Evolutionary conservation across 2,329 filamentous ascomycete species (phyloP).

Genomic region (Botrytis aclada): DNA sequence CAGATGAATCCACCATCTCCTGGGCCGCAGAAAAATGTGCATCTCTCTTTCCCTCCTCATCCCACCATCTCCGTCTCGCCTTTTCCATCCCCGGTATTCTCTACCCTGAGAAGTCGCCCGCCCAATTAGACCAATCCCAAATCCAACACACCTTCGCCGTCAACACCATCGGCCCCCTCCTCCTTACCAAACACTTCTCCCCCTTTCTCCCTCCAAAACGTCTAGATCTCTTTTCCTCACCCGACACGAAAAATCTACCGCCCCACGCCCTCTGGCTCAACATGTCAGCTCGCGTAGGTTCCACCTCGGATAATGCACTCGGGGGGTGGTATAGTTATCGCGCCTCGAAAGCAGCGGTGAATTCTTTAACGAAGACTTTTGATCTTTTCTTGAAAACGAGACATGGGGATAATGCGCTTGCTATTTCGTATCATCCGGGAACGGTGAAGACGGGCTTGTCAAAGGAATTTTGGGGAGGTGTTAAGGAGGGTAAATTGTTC

Average conservation of each 20-base stretch:
- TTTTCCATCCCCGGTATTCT: slow-evolving; percentile 71
- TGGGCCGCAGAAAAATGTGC: slow-evolving; percentile 52
- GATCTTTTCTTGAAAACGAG: slow-evolving; percentile 62
- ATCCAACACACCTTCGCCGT: slow-evolving; percentile 69
- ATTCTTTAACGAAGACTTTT: slow-evolving; percentile 66
- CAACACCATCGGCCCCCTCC: slow-evolving; percentile 70
- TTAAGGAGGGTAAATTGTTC: slow-evolving; percentile 61
- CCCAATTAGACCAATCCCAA: slow-evolving; percentile 58
- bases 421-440: slow-evolving; percentile 72
- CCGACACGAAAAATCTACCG: slow-evolving; percentile 41
- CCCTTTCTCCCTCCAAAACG: slow-evolving; percentile 63
- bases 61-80: slow-evolving; percentile 63
- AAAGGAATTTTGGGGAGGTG: slow-evolving; percentile 66
- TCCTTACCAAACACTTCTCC: slow-evolving; percentile 74
- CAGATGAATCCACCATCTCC: slow-evolving; percentile 60
- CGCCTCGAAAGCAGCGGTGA: slow-evolving; percentile 71
- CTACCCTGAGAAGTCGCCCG: slow-evolving; percentile 67
- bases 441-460: slow-evolving; percentile 76
- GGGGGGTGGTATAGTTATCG: slow-evolving; percentile 85
- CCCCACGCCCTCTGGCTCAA: slow-evolving; percentile 63
- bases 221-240: slow-evolving; percentile 39
- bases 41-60: slow-evolving; percentile 49
- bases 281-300: slow-evolving; percentile 77
- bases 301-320: slow-evolving; percentile 65
- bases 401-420: slow-evolving; percentile 60